Evolutionary conservation across 148 eudicot species (phyloP).

Genomic region (Fagopyrum homotropicum): DNA sequence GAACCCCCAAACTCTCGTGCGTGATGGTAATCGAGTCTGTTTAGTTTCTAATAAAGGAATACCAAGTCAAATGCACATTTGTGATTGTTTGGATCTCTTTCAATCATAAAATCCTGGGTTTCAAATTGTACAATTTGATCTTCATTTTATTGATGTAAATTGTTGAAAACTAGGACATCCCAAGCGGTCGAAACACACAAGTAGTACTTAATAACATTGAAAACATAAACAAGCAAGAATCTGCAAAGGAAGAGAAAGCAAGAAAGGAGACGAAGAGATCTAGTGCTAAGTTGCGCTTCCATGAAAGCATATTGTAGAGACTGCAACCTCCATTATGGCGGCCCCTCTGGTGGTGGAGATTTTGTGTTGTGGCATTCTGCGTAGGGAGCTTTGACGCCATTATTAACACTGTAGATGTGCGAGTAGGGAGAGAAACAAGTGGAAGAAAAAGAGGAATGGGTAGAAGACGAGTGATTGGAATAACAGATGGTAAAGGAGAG

Average conservation of each 20-base stretch:
- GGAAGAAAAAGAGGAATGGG: constrained; percentile 10
- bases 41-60: neutral
- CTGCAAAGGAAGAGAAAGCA: constrained; percentile 25
- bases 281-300: constrained; percentile 34
- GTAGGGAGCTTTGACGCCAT: constrained; percentile 58
- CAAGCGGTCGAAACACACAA: neutral
- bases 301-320: constrained; percentile 28
- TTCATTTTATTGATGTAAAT: neutral
- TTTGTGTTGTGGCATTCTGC: constrained; percentile 34
- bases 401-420: neutral
- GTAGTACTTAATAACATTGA: neutral
- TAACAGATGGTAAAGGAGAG: constrained; percentile 21
- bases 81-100: neutral
- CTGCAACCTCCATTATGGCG: constrained; percentile 14
- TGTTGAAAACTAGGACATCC: neutral
- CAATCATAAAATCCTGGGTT: neutral
- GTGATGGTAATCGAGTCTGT: neutral
- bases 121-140: neutral
- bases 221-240: constrained; percentile 6
- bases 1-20: neutral
- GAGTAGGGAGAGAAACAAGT: constrained; percentile 2
- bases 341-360: constrained; percentile 23
- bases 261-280: constrained; percentile 19
- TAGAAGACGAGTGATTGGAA: neutral
- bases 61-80: neutral